Evolutionary conservation across 2,329 filamentous ascomycete species (phyloP), one percentile per base, ranked within the genome.

Genomic region (Elsinoe australis): DNA sequence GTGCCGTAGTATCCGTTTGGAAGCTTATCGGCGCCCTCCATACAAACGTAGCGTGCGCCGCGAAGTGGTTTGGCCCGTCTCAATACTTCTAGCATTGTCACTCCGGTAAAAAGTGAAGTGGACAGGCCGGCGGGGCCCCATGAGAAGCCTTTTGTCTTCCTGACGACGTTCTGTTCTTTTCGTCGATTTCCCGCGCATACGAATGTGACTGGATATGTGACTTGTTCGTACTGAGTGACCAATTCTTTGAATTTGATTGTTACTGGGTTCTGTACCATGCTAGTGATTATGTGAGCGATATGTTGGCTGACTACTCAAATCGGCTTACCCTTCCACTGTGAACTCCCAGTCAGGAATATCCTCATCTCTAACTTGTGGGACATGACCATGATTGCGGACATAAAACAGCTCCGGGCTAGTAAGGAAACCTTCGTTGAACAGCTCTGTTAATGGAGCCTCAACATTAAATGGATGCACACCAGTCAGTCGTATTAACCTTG

Each of bases 61-160:
- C 82, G 75, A 56, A 74, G 71, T 1, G 87, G 87, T 51, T 70
- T 78, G 2, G 87, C 87, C 53, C 71, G 73, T 50, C 71, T 73
- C 12, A 95, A 71, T 3, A 95, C 66, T 52, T 90, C 83, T 1
- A 72, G 73, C 64, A 95, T 79, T 32, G 82, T 70, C 1, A 88
- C 83, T 17, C 89, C 89, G 0, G 89, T 95, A 74, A 86, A 95
- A 0, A 95, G 68, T 0, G 87, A 87, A 0, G 87, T 95, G 0
- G 87, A 94, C 4, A 95, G 64, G 18, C 88, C 89, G 3, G 86
- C 88, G 1, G 89, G 74, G 28, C 89, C 89, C 89, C 89, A 95
- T 2, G 87, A 94, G 67, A 95, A 95, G 0, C 89, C 89, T 58
- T 95, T 94, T 1, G 85, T 87, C 64, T 95, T 95, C 12, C 87